Conservation (phyloP, 2,329 filamentous ascomycete genomes). For the Alternaria ventricosa region DNA sequence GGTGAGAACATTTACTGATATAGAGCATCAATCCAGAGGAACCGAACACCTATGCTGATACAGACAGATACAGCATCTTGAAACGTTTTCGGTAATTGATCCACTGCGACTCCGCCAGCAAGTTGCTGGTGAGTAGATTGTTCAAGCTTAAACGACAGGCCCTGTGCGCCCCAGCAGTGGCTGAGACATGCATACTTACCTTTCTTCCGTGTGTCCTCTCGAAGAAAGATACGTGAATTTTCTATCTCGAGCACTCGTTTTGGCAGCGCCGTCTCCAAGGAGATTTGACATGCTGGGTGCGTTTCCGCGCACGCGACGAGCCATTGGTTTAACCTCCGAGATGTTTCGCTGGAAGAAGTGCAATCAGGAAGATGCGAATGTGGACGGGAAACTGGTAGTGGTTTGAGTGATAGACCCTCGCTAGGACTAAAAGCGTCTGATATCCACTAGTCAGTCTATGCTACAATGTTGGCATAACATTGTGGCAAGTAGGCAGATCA, state of each 20-base stretch:
- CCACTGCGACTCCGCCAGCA: fast-evolving
- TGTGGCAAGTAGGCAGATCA: neutral
- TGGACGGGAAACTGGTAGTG: neutral
- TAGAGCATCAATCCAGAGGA: neutral
- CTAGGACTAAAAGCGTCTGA: neutral
- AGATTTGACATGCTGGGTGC: fast-evolving
- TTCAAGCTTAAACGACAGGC: neutral
- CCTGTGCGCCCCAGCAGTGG: neutral
- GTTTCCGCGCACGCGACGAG: neutral
- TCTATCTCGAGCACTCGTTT: neutral
- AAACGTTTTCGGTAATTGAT: neutral
- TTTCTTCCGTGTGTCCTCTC: neutral
- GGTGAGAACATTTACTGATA: neutral
- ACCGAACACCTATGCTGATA: fast-evolving
- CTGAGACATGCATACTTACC: neutral
- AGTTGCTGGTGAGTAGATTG: neutral
- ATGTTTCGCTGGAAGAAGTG: neutral
- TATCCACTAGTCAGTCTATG: neutral
- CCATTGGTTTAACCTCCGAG: neutral
- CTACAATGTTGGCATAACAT: neutral
- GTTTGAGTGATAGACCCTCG: neutral
- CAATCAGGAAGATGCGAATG: neutral
- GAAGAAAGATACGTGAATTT: neutral
- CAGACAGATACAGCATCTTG: neutral
- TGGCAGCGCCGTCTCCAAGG: neutral